A percentile compares a stretch with the other conserved stretches of the same genome.
phyloP scores from a whole-genome alignment of 352 stramenopile genomes.

The Globisporangium iwayamae region DNA sequence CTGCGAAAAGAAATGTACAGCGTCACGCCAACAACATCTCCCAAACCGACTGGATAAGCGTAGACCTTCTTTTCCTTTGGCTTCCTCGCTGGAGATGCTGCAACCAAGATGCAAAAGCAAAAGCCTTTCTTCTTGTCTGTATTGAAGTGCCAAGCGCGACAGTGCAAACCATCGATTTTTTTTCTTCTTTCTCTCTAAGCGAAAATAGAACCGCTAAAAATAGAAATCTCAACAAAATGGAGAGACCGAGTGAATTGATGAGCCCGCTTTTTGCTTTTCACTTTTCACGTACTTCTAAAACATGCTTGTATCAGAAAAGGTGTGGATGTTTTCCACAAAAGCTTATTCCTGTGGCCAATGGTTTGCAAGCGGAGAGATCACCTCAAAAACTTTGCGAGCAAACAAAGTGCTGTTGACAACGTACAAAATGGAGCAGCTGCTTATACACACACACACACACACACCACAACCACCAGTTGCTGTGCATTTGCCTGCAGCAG shows the following conservation, averaged over 20 bases:
- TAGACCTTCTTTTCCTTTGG: background rate
- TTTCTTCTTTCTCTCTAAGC: background rate
- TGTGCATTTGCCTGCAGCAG: too few relatives aligned
- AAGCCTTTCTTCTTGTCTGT: constrained; percentile 1
- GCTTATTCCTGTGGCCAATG: background rate
- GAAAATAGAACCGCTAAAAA: background rate
- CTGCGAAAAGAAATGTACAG: background rate
- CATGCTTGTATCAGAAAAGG: background rate
- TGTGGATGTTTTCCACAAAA: background rate
- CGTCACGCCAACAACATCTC: background rate
- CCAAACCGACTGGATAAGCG: background rate
- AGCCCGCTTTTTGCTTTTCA: background rate
- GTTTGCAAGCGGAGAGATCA: too few relatives aligned
- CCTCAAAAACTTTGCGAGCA: too few relatives aligned
- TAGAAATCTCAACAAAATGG: background rate
- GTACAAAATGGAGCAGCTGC: background rate
- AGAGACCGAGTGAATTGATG: constrained; percentile 1
- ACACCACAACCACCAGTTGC: too few relatives aligned
- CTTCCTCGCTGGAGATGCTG: background rate
- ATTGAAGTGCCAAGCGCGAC: constrained; percentile 8
- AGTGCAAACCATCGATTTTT: constrained; percentile 13
- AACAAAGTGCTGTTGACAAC: background rate
- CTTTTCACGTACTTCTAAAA: background rate
- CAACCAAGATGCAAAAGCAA: background rate
- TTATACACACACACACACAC: background rate